A percentile compares a stretch with the other conserved stretches of the same genome.
phyloP scores from a whole-genome alignment of 805 yeast species.

The Babjeviella inositovora region DNA sequence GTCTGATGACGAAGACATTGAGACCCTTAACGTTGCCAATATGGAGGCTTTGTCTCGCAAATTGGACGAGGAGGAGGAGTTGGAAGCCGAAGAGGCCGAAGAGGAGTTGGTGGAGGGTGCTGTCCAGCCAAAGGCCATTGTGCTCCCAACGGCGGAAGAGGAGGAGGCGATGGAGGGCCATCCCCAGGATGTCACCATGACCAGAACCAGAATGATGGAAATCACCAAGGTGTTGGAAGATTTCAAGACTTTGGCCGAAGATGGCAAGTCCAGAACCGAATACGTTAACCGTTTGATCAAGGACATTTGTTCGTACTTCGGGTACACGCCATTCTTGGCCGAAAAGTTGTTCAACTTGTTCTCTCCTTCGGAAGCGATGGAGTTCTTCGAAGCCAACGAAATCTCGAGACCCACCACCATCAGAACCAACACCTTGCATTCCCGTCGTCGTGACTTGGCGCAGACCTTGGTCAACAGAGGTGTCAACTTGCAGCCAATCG shows the following conservation, averaged over 20 bases:
- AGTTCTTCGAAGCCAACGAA: constrained; percentile 97
- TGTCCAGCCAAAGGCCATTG: constrained; percentile 57
- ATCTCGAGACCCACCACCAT: constrained; percentile 92
- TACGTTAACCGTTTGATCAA: constrained; percentile 62
- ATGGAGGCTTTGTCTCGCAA: constrained; percentile 65
- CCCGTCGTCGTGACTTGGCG: constrained; percentile 91
- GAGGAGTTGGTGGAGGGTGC: constrained; percentile 44
- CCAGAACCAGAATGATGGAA: constrained; percentile 91
- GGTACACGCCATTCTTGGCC: constrained; percentile 83
- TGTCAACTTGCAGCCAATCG: constrained; percentile 93
- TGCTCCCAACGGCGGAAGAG: constrained; percentile 53
- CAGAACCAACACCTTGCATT: constrained; percentile 90
- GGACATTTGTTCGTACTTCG: constrained; percentile 89
- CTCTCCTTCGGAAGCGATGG: constrained; percentile 93
- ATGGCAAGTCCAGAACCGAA: constrained; percentile 74
- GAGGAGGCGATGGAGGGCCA: constrained; percentile 23
- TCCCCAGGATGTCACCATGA: constrained; percentile 64
- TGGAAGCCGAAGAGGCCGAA: constrained; percentile 47
- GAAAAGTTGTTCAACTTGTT: constrained; percentile 86
- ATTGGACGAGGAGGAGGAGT: constrained; percentile 42
- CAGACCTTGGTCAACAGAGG: constrained; percentile 93
- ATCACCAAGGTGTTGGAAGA: constrained; percentile 88
- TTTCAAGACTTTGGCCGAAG: constrained; percentile 69
- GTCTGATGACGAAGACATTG: constrained; percentile 65
- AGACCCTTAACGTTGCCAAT: constrained; percentile 60